Conservation (phyloP, 2,329 filamentous ascomycete species). For the Aspergillus flavus region DNA sequence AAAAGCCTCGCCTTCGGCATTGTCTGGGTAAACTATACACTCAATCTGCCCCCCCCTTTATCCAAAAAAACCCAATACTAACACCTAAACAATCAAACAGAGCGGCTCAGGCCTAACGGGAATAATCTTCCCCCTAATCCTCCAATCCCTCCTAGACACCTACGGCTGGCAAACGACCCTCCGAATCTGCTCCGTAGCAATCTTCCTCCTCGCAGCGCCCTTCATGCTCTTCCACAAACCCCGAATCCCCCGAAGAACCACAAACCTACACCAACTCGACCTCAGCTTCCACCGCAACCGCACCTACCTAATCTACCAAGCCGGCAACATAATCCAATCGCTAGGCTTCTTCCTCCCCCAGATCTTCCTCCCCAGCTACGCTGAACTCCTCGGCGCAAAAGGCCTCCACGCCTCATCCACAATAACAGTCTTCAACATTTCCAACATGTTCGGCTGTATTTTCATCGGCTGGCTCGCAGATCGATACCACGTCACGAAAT, state of each 20-base stretch:
- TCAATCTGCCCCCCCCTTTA: too few relatives aligned
- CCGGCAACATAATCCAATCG: conserved; percentile 44
- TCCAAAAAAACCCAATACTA: neutral
- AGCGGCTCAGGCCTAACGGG: conserved; percentile 43
- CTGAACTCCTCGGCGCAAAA: conserved; percentile 28
- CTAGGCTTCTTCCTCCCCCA: conserved; percentile 42
- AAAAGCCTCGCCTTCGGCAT: conserved; percentile 49
- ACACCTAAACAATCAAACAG: conserved; percentile 28
- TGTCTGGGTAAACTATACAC: conserved; percentile 39
- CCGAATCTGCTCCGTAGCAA: conserved; percentile 43
- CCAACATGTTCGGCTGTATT: conserved; percentile 37
- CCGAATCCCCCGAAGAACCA: conserved; percentile 37
- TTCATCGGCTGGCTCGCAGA: conserved; percentile 45
- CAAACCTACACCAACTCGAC: conserved; percentile 42
- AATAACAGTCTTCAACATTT: conserved; percentile 35
- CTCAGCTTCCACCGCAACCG: conserved; percentile 38
- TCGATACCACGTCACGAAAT: conserved; percentile 40
- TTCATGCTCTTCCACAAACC: conserved; percentile 44
- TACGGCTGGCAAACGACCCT: conserved; percentile 51
- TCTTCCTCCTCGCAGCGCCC: conserved; percentile 24
- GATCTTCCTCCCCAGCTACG: conserved; percentile 44
- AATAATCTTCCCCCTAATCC: conserved; percentile 48
- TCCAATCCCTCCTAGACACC: conserved; percentile 45
- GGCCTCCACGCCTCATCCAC: conserved; percentile 30
- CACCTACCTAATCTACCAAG: conserved; percentile 51